Evolutionary conservation across 2,329 filamentous ascomycete genomes (phyloP), one percentile per base, ranked within the genome.

Genomic region (Venturia pyrina): DNA sequence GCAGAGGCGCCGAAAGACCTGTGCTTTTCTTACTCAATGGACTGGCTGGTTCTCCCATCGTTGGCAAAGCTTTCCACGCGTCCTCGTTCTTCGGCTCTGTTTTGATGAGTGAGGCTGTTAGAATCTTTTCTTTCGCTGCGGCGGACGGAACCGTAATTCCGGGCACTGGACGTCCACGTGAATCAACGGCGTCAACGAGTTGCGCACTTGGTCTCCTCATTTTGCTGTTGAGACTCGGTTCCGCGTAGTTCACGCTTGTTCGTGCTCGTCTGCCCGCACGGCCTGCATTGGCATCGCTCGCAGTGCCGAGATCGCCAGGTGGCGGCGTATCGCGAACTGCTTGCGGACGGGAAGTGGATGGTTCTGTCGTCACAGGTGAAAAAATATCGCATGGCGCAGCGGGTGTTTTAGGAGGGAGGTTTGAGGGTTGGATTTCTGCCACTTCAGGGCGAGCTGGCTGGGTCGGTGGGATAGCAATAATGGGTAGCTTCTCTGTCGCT

Each of bases 131-230:
- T 24, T 34, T 67, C 64, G 50, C 66, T 11, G 24, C n/a, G 73
- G 73, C 24, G 70, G 70, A 63, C 71, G 74, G 7, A 69, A 70
- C 63, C 70, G 71, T 62, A 70, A 66, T 62, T 44, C 53, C 41
- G 1, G 48, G 28, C 3, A 56, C 53, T 46, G 62, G 60, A 13
- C 64, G 24, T 5, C 63, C 65, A 8, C 71, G 70, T 6, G 65
- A 65, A 67, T 70, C 69, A 5, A 82, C 75, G 1, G 80, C 80
- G 69, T 81, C 79, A 1, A 77, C 77, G 64, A 81, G 71, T 63
- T 79, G 75, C 68, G 80, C 79, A 62, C 74, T 75, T 1, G 80
- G 79, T 34, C 80, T 75, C 24, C 80, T 74, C 79, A 82, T 82
- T 69, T 82, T 82, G 19, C 75, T 77, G 59, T 74, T 74, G 19